Evolutionary conservation across 116 monocot genomes (phyloP), one percentile per base, ranked within the genome.

Genomic region (Cymodocea nodosa): DNA sequence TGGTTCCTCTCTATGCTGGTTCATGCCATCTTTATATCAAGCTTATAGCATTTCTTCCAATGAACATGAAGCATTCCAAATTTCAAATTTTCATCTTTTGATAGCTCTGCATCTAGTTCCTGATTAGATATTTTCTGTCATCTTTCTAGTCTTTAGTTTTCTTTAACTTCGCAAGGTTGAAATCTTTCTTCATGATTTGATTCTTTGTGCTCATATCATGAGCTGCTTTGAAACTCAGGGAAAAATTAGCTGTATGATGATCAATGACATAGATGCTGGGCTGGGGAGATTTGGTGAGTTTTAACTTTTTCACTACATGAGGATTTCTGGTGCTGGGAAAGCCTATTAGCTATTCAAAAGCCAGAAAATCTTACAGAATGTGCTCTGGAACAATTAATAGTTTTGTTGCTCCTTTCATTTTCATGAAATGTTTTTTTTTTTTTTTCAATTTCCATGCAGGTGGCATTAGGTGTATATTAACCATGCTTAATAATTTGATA

Each of bases 231-330:
- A 74, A 59, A 53, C 72, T 1, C 77, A 89, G 89, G 93, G 93
- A 36, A 89, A 93, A 60, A 82, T 93, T 71, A 89, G 93, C 71
- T 89, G 89, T 75, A 79, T 93, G 75, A 86, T 93, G 86, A 89
- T 93, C 52, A 93, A 89, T 71, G 93, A 89, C 61, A 77, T 93
- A 34, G 89, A 93, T 79, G 93, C 93, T 68, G 93, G 93, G 13
- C 63, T 89, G 18, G 93, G 93, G 59, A 85, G 89, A 84, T 89
- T 93, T 68, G 93, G 93, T 89, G 57, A 66, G 82, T 57, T 60
- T 48, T 13, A 40, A 50, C 7, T 61, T 2, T 59, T 15, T 14
- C 13, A 24, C 9, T 11, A 6, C 34, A 12, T 8, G 12, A 44
- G 44, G 59, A 59, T 59, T 8, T 22, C 25, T 59, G 15, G 15